Evolutionary conservation across 495 filamentous ascomycete species (phyloP), one percentile per base, ranked within the genome.

Genomic region (Penicillium canescens): DNA sequence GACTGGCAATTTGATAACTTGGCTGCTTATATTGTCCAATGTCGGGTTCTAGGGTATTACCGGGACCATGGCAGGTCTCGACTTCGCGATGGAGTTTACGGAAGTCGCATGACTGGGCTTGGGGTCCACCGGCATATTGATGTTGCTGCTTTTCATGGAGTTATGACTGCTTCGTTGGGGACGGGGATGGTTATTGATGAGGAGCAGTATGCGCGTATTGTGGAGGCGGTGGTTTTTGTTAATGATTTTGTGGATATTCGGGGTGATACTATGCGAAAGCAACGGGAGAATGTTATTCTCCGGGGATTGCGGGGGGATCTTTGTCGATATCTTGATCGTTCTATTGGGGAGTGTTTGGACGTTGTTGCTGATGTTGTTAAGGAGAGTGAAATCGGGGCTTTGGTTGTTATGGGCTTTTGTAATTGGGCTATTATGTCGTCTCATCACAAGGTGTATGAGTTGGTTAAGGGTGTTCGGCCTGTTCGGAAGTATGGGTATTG

Each of bases 401-500:
- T 62, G 35, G 52, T 57, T 2, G 21, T 57, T 4, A 55, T 65
- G 52, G 59, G 56, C 7, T 63, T 53, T 33, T 65, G 62, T 31
- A 68, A 65, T 24, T 66, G 65, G 62, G 50, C 53, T 6, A 40
- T 65, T 20, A 53, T 66, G 40, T 43, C 45, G 2, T 59, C 57
- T 6, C 62, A 68, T 33, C 65, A 68, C 39, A 65, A 65, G 26
- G 23, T 60, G 4, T 68, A 54, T 46, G 62, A 66, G 34, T 11
- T 60, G 4, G 6, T 56, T 4, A 41, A 58, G 6, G 54, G 57
- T 6, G 24, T 57, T 3, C 20, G 11, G 0, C 10, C 23, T 1
- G 46, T 49, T 6, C 28, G 26, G 8, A 20, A 39, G 8, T 28
- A 45, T 7, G 7, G 21, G 4, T 12, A n/a, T 18, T 61, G 57